phyloP scores from a whole-genome alignment of 768 basidiomycete species.

The Amanita brunnescens region DNA sequence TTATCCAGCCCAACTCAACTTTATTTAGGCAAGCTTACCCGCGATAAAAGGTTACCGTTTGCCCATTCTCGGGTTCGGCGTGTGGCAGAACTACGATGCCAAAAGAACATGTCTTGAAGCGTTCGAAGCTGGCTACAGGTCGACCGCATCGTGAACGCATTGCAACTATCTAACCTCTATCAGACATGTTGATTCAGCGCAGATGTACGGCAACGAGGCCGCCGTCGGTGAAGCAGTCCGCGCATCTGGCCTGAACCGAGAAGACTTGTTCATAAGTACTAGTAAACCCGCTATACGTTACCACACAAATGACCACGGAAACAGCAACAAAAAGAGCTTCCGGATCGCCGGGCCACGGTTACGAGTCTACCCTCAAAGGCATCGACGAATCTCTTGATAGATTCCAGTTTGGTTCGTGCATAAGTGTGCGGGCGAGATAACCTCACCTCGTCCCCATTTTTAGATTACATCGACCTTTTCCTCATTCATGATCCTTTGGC shows the following conservation, averaged over 20 bases:
- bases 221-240: slow-evolving; percentile 40
- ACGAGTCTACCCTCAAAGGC: slow-evolving; percentile 47
- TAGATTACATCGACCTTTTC: slow-evolving; percentile 55
- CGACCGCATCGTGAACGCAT: too few relatives aligned
- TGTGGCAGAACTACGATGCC: slow-evolving; percentile 47
- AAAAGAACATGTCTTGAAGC: slow-evolving; percentile 44
- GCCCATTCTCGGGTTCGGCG: slow-evolving; percentile 54
- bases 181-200: slow-evolving; percentile 57
- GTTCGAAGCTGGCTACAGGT: slow-evolving; percentile 49
- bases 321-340: slow-evolving; percentile 60
- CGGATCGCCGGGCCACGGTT: slow-evolving; percentile 53
- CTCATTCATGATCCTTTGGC: slow-evolving; percentile 69
- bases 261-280: slow-evolving; percentile 58
- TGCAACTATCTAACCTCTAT: too few relatives aligned
- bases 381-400: slow-evolving; percentile 53
- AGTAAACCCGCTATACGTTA: slow-evolving; percentile 17
- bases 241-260: slow-evolving; percentile 39
- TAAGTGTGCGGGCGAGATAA: too few relatives aligned
- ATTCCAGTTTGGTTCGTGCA: slow-evolving; percentile 54
- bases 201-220: slow-evolving; percentile 44
- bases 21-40: background rate
- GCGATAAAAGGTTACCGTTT: slow-evolving; percentile 19
- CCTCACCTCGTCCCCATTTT: too few relatives aligned
- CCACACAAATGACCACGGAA: slow-evolving; percentile 1
- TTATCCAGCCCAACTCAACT: background rate